Evolutionary conservation across 345 rosid genomes (phyloP).

Genomic region (Populus alba): DNA sequence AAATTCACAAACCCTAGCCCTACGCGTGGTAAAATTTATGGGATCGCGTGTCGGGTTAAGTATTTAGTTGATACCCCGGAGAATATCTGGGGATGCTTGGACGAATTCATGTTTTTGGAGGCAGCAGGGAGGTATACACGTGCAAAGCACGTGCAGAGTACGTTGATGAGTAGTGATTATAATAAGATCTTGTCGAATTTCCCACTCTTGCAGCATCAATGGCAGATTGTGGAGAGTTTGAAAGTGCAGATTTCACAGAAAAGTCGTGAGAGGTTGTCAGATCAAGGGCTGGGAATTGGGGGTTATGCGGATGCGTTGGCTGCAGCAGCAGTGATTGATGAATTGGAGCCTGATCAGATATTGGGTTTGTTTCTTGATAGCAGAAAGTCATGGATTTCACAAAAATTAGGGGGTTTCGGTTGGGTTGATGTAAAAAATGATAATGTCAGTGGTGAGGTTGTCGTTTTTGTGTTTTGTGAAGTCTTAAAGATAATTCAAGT

Average conservation of each 20-base stretch:
- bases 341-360: slow-evolving; percentile 65
- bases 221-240: slow-evolving; percentile 96
- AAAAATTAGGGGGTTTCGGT: slow-evolving; percentile 55
- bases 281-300: slow-evolving; percentile 52
- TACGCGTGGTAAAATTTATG: slow-evolving; percentile 48
- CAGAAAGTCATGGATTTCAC: slow-evolving; percentile 74
- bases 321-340: slow-evolving; percentile 81
- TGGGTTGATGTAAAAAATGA: slow-evolving; percentile 34
- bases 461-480: slow-evolving; percentile 65
- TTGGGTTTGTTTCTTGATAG: slow-evolving; percentile 71
- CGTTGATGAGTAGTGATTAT: slow-evolving; percentile 42
- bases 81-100: slow-evolving; percentile 94
- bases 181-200: slow-evolving; percentile 61
- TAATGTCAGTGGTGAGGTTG: slow-evolving; percentile 20
- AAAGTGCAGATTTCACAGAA: slow-evolving; percentile 93
- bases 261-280: slow-evolving; percentile 78
- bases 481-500: slow-evolving; percentile 73
- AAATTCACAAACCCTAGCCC: slow-evolving; percentile 31
- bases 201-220: slow-evolving; percentile 89
- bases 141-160: slow-evolving; percentile 73
- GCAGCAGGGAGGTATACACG: slow-evolving; percentile 79
- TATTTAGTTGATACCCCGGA: slow-evolving; percentile 90
- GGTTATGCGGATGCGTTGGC: slow-evolving; percentile 85
- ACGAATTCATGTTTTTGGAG: slow-evolving; percentile 83
- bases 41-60: slow-evolving; percentile 85